These are phyloP conservation scores for bread wheat (Triticum aestivum) DNA, from an alignment of 176 grass and related monocot species.

Conservation along the genomic window IWGSC_CS_RefSeq_v2.1 NC_057806.1:472985141-472985640, in stretches of 20 bases:
- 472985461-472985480: neutral
- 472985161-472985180: constrained; percentile 89
- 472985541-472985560: neutral
- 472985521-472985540: neutral
- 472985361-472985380: constrained; percentile 1
- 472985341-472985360: neutral
- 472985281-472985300: constrained; percentile 91
- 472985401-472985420: neutral
- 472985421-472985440: neutral
- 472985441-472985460: neutral
- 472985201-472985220: constrained; percentile 95
- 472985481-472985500: neutral
- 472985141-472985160: constrained; percentile 74
- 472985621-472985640: constrained; percentile 7
- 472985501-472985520: neutral
- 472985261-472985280: constrained; percentile 82
- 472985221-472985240: constrained; percentile 76
- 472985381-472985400: constrained; percentile 9
- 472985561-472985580: neutral
- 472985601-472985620: neutral
- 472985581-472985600: neutral
- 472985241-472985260: constrained; percentile 92
- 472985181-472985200: constrained; percentile 92
- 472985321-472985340: constrained; percentile 5
- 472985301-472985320: constrained; percentile 16